Evolutionary conservation across 1,284 basidiomycete genomes (phyloP).

Genomic region (Mycena sp.): DNA sequence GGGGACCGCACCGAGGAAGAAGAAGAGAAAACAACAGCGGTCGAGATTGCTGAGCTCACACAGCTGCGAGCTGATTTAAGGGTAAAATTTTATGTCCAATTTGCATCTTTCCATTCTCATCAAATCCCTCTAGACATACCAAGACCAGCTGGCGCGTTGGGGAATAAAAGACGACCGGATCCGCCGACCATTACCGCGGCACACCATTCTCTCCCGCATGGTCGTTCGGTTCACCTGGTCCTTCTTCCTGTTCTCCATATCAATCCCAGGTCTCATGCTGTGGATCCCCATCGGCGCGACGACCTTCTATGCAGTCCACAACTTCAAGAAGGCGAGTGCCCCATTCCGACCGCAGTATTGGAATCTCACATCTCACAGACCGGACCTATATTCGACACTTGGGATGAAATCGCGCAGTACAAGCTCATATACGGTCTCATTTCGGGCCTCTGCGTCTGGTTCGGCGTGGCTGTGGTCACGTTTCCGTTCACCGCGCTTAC

Average conservation of each 20-base stretch:
- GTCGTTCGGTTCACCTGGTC: conserved; percentile 71
- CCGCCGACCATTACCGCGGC: conserved; percentile 63
- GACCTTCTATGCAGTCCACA: conserved; percentile 70
- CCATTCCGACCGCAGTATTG: not conserved
- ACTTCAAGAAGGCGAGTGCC: conserved; percentile 64
- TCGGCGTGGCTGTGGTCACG: conserved; percentile 58
- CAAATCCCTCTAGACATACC: conserved; percentile 67
- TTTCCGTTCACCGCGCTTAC: conserved; percentile 65
- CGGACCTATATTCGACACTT: conserved; percentile 83
- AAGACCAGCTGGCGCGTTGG: conserved; percentile 69
- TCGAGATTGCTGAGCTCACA: conserved; percentile 37
- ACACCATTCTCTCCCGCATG: conserved; percentile 68
- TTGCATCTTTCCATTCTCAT: not conserved
- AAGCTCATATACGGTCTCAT: conserved; percentile 85
- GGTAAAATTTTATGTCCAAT: conserved; percentile 48
- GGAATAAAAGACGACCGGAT: conserved; percentile 87
- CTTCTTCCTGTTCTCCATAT: conserved; percentile 71
- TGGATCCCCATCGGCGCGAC: conserved; percentile 82
- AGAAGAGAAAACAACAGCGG: conserved; percentile 30
- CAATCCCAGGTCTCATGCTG: conserved; percentile 82
- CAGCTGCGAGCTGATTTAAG: conserved; percentile 67
- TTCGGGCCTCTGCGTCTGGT: conserved; percentile 75
- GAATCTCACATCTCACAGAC: conserved; percentile 41
- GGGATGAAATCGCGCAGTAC: conserved; percentile 89
- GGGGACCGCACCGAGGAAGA: conserved; percentile 32